Base-by-base conservation (phyloP, 345 rosid species). In the Eucalyptus sideroxylon region DNA sequence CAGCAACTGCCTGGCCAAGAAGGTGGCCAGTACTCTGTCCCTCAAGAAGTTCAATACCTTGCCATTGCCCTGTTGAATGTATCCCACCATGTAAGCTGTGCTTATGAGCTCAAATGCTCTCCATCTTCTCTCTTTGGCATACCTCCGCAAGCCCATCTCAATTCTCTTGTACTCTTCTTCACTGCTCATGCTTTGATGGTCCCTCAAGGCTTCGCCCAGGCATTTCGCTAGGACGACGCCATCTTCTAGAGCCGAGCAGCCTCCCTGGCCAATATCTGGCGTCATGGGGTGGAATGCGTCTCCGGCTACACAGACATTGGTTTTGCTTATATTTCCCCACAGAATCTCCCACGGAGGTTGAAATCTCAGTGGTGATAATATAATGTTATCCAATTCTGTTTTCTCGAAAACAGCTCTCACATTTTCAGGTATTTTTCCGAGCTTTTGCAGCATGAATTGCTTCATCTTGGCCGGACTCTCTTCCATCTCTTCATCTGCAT, bases 261-360 rank as follows among this genome's bases (percentile, higher is more conserved):
- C 97, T 5, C 99, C 98, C 90, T 97, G 99, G 51, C 95, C 97
- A 2, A 95, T 42, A 60, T 95, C 97, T 7, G 97, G 96, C 21
- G 96, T 95, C 97, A 95, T 96, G 13, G 96, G 95, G 91, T 95
- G 97, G 40, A 95, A 94, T 21, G 97, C 97, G 72, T 95, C 97
- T 67, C 96, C 97, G 4, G 96, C 96, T 16, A 95, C 93, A 62
- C 96, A 95, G 9, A 93, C 93, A 72, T 93, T 86, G 87, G 91
- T 45, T 86, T 50, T 21, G 87, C 96, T 92, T 30, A 94, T 94
- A 87, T 94, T 93, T 91, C 94, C 88, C 94, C 93, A 91, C 14
- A 95, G 34, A 85, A 62, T 60, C 37, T 87, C 72, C 72, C 80
- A 87, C 4, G 98, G 98, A 11, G 89, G 89, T 87, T 95, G 89